Evolutionary conservation across 2,329 filamentous ascomycete genomes (phyloP).

Genomic region (Fusarium marasasianum): DNA sequence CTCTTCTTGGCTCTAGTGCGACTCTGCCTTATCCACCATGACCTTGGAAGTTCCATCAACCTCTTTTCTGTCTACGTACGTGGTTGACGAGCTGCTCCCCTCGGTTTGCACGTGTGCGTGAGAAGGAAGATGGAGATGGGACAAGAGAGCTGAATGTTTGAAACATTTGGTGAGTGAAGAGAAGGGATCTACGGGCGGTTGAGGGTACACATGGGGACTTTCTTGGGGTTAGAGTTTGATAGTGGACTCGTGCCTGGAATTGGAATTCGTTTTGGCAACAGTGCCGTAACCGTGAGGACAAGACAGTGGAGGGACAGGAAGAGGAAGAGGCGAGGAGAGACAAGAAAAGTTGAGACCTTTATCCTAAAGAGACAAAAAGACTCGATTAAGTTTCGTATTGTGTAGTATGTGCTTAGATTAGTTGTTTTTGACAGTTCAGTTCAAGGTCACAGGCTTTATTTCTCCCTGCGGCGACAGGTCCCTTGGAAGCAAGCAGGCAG

Average conservation of each 20-base stretch:
- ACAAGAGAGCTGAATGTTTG: conserved; percentile 5
- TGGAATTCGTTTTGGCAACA: conserved; percentile 7
- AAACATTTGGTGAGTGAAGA: conserved; percentile 11
- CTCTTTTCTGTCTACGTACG: conserved; percentile 14
- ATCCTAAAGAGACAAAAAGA: background rate
- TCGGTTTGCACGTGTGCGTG: background rate
- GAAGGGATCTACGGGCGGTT: background rate
- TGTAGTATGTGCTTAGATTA: background rate
- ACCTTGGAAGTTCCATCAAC: conserved; percentile 26
- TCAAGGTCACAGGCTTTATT: background rate
- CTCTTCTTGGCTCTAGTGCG: conserved; percentile 32
- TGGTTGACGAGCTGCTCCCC: conserved; percentile 22
- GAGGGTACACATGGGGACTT: background rate
- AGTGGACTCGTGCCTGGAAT: conserved; percentile 32
- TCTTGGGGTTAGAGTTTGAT: conserved; percentile 8
- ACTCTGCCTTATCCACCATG: conserved; percentile 31
- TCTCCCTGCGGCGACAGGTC: background rate
- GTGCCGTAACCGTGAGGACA: background rate
- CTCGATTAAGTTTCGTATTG: background rate
- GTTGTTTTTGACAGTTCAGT: background rate
- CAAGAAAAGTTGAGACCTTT: background rate
- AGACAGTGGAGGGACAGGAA: background rate
- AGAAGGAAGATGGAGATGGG: background rate
- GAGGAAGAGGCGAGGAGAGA: background rate
- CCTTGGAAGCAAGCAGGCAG: background rate